Conservation (phyloP, 345 rosid species). For the Bruguiera sexangula region DNA sequence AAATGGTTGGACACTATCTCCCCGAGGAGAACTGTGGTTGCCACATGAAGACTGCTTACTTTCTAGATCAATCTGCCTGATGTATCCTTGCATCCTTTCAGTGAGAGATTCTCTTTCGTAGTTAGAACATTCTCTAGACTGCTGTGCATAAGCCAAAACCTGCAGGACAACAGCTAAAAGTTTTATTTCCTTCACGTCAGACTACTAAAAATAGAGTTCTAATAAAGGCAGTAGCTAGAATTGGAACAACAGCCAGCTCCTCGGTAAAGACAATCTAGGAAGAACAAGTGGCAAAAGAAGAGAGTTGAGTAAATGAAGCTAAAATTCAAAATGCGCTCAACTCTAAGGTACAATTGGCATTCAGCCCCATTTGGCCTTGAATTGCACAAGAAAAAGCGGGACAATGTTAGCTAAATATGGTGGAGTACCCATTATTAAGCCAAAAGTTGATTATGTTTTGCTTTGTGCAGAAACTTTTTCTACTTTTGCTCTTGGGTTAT, state of each 20-base stretch:
- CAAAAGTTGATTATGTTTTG: neutral
- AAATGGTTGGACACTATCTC: conserved; percentile 37
- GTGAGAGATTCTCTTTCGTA: conserved; percentile 69
- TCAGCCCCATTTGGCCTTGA: neutral
- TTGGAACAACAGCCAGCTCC: neutral
- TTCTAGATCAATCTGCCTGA: conserved; percentile 59
- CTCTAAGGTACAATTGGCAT: neutral
- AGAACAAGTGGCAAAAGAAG: too few species aligned
- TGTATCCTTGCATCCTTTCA: conserved; percentile 74
- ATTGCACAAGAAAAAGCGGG: too few species aligned
- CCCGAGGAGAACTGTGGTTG: conserved; percentile 35
- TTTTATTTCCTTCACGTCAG: neutral
- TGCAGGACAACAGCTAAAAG: conserved; percentile 16
- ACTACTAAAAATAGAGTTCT: neutral
- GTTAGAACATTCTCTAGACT: conserved; percentile 76
- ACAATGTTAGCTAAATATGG: too few species aligned
- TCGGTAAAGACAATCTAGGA: too few species aligned
- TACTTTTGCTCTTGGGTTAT: too few species aligned
- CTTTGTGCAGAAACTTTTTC: too few species aligned
- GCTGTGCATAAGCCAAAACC: conserved; percentile 78
- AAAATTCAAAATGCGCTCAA: neutral
- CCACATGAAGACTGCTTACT: conserved; percentile 33
- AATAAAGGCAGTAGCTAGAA: neutral
- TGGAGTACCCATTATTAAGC: neutral
- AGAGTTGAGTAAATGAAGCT: neutral